phyloP scores from a whole-genome alignment of 306 rosid species.

The Argentina anserina region DNA sequence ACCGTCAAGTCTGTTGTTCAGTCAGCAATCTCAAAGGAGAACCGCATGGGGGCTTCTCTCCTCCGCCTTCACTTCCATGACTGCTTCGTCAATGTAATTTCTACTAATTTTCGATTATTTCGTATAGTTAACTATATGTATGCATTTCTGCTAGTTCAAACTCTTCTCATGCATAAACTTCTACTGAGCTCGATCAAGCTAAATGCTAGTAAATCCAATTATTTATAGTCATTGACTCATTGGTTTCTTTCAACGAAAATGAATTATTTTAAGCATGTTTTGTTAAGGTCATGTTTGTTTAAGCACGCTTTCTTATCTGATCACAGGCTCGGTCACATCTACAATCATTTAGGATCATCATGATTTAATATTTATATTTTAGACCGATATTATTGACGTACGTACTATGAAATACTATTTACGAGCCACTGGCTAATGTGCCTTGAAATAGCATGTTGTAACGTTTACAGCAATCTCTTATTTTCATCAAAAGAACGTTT shows the following conservation, averaged over 20 bases:
- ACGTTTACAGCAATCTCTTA: not conserved
- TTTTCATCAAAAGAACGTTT: not conserved
- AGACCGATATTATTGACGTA: not conserved
- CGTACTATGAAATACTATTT: not conserved
- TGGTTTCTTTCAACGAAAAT: not conserved
- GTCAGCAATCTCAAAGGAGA: slow-evolving; percentile 50
- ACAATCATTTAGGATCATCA: not conserved
- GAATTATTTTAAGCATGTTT: not conserved
- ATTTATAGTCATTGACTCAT: not conserved
- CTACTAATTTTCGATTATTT: not conserved
- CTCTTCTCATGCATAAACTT: not conserved
- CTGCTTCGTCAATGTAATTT: slow-evolving; percentile 68
- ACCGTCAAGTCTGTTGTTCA: slow-evolving; percentile 41
- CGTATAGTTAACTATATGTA: not conserved
- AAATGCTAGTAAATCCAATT: not conserved
- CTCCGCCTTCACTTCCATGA: slow-evolving; percentile 82
- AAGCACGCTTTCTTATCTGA: not conserved
- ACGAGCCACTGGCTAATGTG: not conserved
- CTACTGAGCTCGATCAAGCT: not conserved
- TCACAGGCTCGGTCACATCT: not conserved
- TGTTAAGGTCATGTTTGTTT: not conserved
- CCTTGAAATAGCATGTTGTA: not conserved
- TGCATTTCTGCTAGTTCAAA: not conserved
- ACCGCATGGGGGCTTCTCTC: slow-evolving; percentile 75
- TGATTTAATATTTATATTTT: not conserved